Base-by-base conservation (phyloP, 352 stramenopile species). In the Pythium guiyangense region DNA sequence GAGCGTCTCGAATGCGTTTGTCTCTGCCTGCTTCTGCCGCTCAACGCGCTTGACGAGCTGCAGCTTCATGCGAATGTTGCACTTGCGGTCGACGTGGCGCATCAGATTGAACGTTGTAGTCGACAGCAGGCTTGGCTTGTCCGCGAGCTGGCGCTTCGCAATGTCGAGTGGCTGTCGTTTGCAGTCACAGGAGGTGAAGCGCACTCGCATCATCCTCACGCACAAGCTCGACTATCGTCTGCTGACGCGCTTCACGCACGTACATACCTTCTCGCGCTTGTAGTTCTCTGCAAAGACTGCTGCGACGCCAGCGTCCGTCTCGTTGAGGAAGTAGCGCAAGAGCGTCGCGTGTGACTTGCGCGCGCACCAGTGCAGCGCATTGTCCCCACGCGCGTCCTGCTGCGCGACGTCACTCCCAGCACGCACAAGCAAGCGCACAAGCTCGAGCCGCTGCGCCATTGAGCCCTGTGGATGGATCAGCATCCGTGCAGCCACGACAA, bases 311-410 rank as follows among this genome's bases (percentile, higher is more conserved):
- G 82, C 82, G 42, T 88, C 77, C 0, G 75, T 89, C 48, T 83
- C 66, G n/a, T 74, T 76, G 27, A 92, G 60, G 2, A 92, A 59
- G 46, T 62, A 87, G 34, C 82, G 79, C 2, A 90, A 61, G 10
- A 88, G 49, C 40, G 74, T 54, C 0, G 83, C 59, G 40, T 70
- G 69, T 18, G 74, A 79, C 25, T 52, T 74, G n/a, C 77, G 74
- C 46, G 76, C 79, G 29, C 82, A 87, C 75, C 77, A 90, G 44
- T 92, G 82, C 6, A 92, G 49, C 17, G 63, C 79, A 20, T 78
- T 90, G 58, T 92, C 79, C 0, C 82, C 79, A 55, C 87, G 73
- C 0, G 67, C 65, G 40, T 92, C 82, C 5, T 70, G 60, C 17
- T 59, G 63, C 6, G 71, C 66, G 4, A 81, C 69, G n/a, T 78